Percentiles rank a stretch among this genome's conserved stretches.
Conservation (phyloP, 805 yeast species). For the Sugiyamaella qingdaonensis region DNA sequence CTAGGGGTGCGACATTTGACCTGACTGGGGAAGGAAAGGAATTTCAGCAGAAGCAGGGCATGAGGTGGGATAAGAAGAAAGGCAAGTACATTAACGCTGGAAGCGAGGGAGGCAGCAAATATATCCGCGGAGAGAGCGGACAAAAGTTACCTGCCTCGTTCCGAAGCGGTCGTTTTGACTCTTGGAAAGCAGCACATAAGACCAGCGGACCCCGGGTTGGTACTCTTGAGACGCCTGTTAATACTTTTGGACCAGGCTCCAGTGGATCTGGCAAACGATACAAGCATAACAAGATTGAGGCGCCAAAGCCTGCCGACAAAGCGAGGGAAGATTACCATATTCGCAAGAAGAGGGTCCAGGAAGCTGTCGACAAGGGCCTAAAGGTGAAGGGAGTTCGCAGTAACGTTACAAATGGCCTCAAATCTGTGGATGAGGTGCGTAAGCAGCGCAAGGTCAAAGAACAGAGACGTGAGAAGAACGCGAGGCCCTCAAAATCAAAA, state of each 20-base stretch:
- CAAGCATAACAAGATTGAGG: conserved; percentile 67
- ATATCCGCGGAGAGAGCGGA: conserved; percentile 92
- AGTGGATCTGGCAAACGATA: conserved; percentile 38
- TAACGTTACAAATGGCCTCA: conserved; percentile 49
- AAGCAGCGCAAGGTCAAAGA: conserved; percentile 68
- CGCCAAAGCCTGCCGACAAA: conserved; percentile 91
- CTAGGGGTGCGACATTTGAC: conserved; percentile 82
- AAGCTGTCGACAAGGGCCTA: conserved; percentile 73
- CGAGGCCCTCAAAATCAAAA: conserved; percentile 58
- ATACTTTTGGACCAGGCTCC: conserved; percentile 30
- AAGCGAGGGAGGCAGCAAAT: conserved; percentile 62
- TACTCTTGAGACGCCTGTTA: conserved; percentile 42
- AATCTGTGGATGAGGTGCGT: conserved; percentile 69
- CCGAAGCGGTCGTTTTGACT: conserved; percentile 85
- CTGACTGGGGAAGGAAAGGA: conserved; percentile 72
- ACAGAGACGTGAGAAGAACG: conserved; percentile 77
- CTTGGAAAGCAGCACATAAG: conserved; percentile 76
- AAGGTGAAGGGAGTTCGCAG: conserved; percentile 50
- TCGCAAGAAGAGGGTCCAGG: conserved; percentile 77
- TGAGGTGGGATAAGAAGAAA: conserved; percentile 90
- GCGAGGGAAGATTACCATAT: conserved; percentile 78
- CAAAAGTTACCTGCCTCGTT: conserved; percentile 87
- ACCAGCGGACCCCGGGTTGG: conserved; percentile 49
- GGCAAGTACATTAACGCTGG: conserved; percentile 81
- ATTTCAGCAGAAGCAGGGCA: conserved; percentile 58